These are phyloP conservation scores for Cinnamomum micranthum DNA, from an alignment of 164 flowering plant species.

Conservation along the genomic window DNA sequence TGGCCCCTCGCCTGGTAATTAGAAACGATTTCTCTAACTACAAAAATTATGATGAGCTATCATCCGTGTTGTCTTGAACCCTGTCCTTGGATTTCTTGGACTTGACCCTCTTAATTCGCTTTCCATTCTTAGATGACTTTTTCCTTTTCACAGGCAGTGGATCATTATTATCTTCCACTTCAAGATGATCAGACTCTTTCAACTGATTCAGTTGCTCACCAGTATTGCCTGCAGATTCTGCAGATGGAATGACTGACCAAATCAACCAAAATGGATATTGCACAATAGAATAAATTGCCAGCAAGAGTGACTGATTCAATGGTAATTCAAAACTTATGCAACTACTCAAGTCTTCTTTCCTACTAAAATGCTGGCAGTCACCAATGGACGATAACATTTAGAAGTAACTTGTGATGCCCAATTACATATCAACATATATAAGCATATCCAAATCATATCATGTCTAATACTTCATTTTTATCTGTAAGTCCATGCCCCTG, in stretches of 20 bases:
- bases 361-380: neutral
- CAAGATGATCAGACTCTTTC: neutral
- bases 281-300: neutral
- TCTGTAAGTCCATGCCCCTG: too few species aligned
- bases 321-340: neutral
- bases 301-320: neutral
- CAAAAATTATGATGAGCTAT: neutral
- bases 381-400: neutral
- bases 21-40: too few species aligned
- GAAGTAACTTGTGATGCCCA: neutral
- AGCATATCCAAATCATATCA: neutral
- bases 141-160: neutral
- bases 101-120: neutral
- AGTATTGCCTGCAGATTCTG: neutral
- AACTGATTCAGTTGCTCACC: neutral
- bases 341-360: neutral
- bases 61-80: neutral
- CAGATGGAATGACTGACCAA: neutral
- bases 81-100: neutral
- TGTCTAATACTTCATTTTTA: too few species aligned
- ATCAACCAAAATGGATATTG: conserved; percentile 1
- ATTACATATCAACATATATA: neutral
- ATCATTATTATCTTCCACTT: neutral
- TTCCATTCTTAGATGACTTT: neutral
- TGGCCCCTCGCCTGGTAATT: too few species aligned